Evolutionary conservation across 805 yeast species (phyloP).

Genomic region (Hanseniaspora lachancei): DNA sequence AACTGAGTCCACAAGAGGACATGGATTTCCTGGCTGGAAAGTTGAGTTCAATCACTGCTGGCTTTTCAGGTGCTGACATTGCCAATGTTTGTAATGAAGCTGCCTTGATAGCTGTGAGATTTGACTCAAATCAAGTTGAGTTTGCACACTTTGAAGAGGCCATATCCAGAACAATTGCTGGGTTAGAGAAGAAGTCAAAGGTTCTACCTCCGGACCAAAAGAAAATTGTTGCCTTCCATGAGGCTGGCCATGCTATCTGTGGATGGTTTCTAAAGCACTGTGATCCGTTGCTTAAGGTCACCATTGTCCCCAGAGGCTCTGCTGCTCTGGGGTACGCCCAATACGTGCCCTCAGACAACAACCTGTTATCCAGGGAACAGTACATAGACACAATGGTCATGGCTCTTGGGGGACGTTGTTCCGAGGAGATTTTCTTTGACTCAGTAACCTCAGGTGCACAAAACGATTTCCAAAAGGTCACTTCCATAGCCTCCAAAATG

Average conservation of each 20-base stretch:
- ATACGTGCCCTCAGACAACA: slow-evolving; percentile 86
- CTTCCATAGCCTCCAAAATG: slow-evolving; percentile 87
- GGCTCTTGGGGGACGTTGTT: slow-evolving; percentile 94
- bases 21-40: slow-evolving; percentile 61
- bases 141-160: slow-evolving; percentile 84
- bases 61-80: slow-evolving; percentile 96
- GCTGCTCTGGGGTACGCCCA: slow-evolving; percentile 97
- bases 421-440: slow-evolving; percentile 83
- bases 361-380: slow-evolving; percentile 63
- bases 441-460: slow-evolving; percentile 94
- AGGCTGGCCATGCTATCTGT: slow-evolving; percentile 97
- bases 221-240: slow-evolving; percentile 87
- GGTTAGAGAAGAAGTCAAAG: slow-evolving; percentile 80
- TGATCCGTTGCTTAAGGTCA: slow-evolving; percentile 87
- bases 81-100: slow-evolving; percentile 96
- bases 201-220: slow-evolving; percentile 77
- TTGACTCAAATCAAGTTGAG: slow-evolving; percentile 53
- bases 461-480: slow-evolving; percentile 92
- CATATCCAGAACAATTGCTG: slow-evolving; percentile 93
- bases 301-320: slow-evolving; percentile 93
- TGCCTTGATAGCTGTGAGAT: slow-evolving; percentile 90
- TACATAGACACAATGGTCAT: slow-evolving; percentile 83
- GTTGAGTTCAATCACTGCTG: slow-evolving; percentile 92
- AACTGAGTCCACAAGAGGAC: slow-evolving; percentile 27
- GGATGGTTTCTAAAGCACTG: slow-evolving; percentile 91